Conservation (phyloP, 768 basidiomycete genomes). For the Leucocoprinus leucothites region DNA sequence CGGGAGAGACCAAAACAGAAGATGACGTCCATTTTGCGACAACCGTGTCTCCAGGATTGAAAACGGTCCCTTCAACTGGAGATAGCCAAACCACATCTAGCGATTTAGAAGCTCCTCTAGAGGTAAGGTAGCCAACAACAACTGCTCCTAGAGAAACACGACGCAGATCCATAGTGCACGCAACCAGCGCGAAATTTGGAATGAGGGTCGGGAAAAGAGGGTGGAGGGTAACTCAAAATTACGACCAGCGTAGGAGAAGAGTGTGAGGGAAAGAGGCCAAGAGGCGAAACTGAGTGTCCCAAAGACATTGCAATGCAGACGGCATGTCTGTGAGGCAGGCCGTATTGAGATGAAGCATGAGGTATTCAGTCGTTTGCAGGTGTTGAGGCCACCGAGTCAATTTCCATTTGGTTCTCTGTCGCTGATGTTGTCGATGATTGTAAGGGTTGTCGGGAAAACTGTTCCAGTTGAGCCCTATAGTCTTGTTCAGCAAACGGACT, state of each 20-base stretch:
- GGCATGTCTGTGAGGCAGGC: not conserved
- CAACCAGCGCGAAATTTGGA: not conserved
- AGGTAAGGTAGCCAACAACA: slow-evolving; percentile 1
- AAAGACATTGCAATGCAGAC: not conserved
- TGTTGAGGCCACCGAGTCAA: slow-evolving; percentile 76
- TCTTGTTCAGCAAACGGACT: not conserved
- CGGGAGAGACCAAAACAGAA: slow-evolving; percentile 12
- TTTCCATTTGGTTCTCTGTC: slow-evolving; percentile 49
- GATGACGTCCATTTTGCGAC: slow-evolving; percentile 18
- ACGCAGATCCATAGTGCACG: not conserved
- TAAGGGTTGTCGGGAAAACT: slow-evolving; percentile 40
- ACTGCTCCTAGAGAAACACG: not conserved
- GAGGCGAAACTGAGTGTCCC: not conserved
- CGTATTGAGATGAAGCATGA: not conserved
- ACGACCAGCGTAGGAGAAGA: slow-evolving; percentile 4
- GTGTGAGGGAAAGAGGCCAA: not conserved
- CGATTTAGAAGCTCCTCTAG: not conserved
- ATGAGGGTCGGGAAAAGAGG: not conserved
- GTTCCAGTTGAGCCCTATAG: slow-evolving; percentile 49
- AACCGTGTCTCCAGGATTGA: slow-evolving; percentile 17
- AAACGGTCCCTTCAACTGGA: slow-evolving; percentile 13
- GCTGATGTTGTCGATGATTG: slow-evolving; percentile 24
- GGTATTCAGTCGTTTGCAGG: slow-evolving; percentile 39
- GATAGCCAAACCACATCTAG: slow-evolving; percentile 12
- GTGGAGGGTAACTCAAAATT: not conserved